These are phyloP conservation scores for Hippophae tibetana DNA, from an alignment of 306 rosid species.

Conservation along the genomic window DNA sequence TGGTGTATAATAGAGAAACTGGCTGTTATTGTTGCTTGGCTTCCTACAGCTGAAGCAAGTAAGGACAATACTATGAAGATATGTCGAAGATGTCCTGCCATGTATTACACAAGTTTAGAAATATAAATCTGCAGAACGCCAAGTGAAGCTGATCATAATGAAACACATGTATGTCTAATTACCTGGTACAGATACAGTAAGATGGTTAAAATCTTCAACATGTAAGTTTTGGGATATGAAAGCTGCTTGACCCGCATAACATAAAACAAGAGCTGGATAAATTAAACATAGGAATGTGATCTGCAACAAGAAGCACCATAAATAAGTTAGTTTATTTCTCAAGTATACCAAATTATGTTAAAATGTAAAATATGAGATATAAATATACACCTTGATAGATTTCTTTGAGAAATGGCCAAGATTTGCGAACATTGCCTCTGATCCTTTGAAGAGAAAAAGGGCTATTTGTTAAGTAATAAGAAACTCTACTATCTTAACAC, in stretches of 20 bases:
- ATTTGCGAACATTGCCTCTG: constrained; percentile 71
- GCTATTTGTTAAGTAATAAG: constrained; percentile 4
- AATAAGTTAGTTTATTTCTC: constrained; percentile 12
- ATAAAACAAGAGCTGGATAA: constrained; percentile 62
- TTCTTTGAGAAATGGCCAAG: constrained; percentile 77
- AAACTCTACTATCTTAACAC: neutral
- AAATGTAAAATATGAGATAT: constrained; percentile 9
- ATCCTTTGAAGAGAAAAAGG: constrained; percentile 35
- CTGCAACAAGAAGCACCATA: constrained; percentile 32
- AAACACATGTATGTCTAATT: constrained; percentile 16
- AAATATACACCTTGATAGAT: constrained; percentile 50
- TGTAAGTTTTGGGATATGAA: constrained; percentile 49
- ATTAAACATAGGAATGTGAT: constrained; percentile 62
- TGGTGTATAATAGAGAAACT: constrained; percentile 21
- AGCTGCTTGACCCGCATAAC: constrained; percentile 83
- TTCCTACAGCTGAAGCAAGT: constrained; percentile 14
- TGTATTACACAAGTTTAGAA: constrained; percentile 13
- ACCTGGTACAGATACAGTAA: constrained; percentile 59
- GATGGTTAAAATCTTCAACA: constrained; percentile 39
- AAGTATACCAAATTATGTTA: neutral
- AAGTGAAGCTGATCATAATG: neutral
- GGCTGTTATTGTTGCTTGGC: constrained; percentile 18
- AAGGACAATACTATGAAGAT: constrained; percentile 23
- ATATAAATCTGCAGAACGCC: constrained; percentile 3
- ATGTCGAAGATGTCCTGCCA: constrained; percentile 40